phyloP scores from a whole-genome alignment of 1,284 basidiomycete genomes.

The Ustilago esculenta region DNA sequence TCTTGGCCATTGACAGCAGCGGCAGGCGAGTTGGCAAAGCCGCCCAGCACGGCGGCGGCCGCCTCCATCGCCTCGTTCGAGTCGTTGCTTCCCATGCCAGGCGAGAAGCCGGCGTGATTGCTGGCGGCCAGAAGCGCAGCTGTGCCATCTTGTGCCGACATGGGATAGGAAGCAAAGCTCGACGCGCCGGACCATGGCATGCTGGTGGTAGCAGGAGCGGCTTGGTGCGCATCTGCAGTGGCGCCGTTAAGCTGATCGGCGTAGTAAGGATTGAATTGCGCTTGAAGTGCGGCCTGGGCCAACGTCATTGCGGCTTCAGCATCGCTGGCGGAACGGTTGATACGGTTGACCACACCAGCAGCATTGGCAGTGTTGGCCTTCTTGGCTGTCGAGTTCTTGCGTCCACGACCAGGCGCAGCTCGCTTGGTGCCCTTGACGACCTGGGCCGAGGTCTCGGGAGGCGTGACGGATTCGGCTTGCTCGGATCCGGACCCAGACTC shows the following conservation, averaged over 20 bases:
- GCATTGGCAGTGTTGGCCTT: slow-evolving; percentile 45
- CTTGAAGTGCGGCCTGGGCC: slow-evolving; percentile 53
- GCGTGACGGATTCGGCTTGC: slow-evolving; percentile 29
- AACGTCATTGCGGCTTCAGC: slow-evolving; percentile 58
- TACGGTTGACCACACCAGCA: slow-evolving; percentile 33
- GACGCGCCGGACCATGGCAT: slow-evolving; percentile 31
- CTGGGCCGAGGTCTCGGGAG: slow-evolving; percentile 38
- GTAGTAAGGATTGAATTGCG: slow-evolving; percentile 51
- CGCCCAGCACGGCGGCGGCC: slow-evolving; percentile 47
- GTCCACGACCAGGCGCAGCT: slow-evolving; percentile 28
- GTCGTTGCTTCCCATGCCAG: slow-evolving; percentile 43
- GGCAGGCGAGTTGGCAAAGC: slow-evolving; percentile 36
- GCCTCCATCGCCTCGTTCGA: slow-evolving; percentile 53
- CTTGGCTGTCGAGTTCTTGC: slow-evolving; percentile 43
- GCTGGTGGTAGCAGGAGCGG: slow-evolving; percentile 6
- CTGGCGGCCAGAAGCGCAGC: slow-evolving; percentile 47
- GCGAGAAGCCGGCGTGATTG: slow-evolving; percentile 43
- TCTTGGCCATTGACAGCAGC: slow-evolving; percentile 12
- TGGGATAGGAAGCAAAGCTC: slow-evolving; percentile 30
- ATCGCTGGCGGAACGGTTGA: slow-evolving; percentile 54
- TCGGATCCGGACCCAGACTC: slow-evolving; percentile 38
- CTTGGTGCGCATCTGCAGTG: slow-evolving; percentile 9
- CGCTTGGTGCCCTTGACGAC: slow-evolving; percentile 40
- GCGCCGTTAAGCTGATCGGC: slow-evolving; percentile 32
- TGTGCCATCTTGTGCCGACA: slow-evolving; percentile 44